Conservation (phyloP, 2,329 filamentous ascomycete species). For the Arachnomyces sp. region DNA sequence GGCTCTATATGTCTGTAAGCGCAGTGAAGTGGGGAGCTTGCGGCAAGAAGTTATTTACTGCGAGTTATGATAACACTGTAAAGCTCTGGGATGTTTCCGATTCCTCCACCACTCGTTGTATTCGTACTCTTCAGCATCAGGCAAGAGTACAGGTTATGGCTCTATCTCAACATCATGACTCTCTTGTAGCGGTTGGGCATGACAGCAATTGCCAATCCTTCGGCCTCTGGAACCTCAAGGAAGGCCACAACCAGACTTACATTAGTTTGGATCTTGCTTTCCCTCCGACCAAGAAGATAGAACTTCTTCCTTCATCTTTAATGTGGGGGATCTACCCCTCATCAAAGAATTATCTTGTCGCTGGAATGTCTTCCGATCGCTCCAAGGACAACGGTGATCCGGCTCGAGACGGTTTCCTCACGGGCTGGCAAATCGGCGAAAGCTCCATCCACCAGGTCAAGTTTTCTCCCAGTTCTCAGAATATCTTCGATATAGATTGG, state of each 20-base stretch:
- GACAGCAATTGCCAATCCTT: slow-evolving; percentile 25
- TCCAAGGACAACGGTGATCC: slow-evolving; percentile 24
- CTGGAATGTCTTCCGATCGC: slow-evolving; percentile 43
- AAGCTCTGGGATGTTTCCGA: slow-evolving; percentile 47
- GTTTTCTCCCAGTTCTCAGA: slow-evolving; percentile 42
- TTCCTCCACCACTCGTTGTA: slow-evolving; percentile 20
- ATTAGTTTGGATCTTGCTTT: slow-evolving; percentile 20
- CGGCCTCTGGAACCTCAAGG: slow-evolving; percentile 24
- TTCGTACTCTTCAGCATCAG: slow-evolving; percentile 35
- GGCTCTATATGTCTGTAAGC: slow-evolving; percentile 50
- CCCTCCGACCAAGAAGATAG: slow-evolving; percentile 24
- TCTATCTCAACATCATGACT: slow-evolving; percentile 30
- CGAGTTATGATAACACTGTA: slow-evolving; percentile 48
- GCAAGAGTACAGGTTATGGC: slow-evolving; percentile 46
- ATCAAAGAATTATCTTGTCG: slow-evolving; percentile 41
- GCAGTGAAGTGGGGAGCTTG: slow-evolving; percentile 44
- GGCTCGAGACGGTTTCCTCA: slow-evolving; percentile 43
- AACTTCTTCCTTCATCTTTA: slow-evolving; percentile 38
- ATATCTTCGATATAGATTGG: slow-evolving; percentile 53
- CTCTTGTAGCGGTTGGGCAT: slow-evolving; percentile 43
- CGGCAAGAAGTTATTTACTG: slow-evolving; percentile 41
- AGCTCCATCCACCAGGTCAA: slow-evolving; percentile 25
- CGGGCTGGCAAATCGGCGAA: slow-evolving; percentile 44
- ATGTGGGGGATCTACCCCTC: slow-evolving; percentile 37
- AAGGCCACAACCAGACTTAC: slow-evolving; percentile 12